phyloP scores from a whole-genome alignment of 345 rosid species.

The Noccaea bulbosa region DNA sequence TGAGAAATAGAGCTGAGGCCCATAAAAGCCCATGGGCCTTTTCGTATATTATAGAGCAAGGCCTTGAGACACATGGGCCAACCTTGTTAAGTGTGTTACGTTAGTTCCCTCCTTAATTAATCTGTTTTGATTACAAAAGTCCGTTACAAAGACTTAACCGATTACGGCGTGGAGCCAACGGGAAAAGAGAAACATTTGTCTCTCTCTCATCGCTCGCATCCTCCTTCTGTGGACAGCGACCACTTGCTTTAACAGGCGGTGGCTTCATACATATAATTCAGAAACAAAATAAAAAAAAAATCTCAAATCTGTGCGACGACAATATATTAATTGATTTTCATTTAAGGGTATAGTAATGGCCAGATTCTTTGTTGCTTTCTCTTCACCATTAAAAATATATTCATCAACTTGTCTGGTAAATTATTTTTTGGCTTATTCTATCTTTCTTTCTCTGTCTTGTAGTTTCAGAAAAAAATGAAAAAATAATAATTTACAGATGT shows the following conservation, averaged over 20 bases:
- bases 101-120: constrained; percentile 34
- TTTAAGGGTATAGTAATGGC: constrained; percentile 41
- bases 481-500: constrained; percentile 32
- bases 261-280: background rate
- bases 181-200: constrained; percentile 13
- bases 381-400: constrained; percentile 43
- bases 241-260: constrained; percentile 48
- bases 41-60: no score
- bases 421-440: constrained; percentile 38
- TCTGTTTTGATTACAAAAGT: constrained; percentile 5
- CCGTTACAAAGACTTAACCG: constrained; percentile 36
- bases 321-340: constrained; percentile 5
- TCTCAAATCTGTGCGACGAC: background rate
- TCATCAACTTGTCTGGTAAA: constrained; percentile 54
- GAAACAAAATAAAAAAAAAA: background rate
- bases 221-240: constrained; percentile 25
- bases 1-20: background rate
- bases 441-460: constrained; percentile 35
- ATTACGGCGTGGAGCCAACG: constrained; percentile 48
- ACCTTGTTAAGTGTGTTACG: no score
- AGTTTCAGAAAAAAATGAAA: background rate
- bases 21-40: constrained; percentile 35
- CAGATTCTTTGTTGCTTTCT: constrained; percentile 47
- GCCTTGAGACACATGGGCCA: no score
- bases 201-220: background rate